A percentile compares a stretch with the other conserved stretches of the same genome.
Evolutionary conservation across 805 yeast species (phyloP).

Genomic region (Sugiyamaella mastotermitis): DNA sequence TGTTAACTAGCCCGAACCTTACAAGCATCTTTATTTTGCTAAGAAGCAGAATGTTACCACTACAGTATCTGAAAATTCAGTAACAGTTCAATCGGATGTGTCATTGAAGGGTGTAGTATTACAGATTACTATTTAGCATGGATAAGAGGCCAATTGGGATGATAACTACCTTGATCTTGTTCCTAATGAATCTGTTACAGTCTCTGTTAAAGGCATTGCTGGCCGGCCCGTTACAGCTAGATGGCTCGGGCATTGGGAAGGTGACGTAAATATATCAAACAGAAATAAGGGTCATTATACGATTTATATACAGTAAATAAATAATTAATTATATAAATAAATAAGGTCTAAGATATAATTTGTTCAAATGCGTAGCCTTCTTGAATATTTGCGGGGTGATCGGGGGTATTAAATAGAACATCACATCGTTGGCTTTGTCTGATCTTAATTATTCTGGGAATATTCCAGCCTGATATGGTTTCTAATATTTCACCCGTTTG

Average conservation of each 20-base stretch:
- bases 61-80: slow-evolving; percentile 1
- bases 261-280: slow-evolving; percentile 1
- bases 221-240: slow-evolving; percentile 4
- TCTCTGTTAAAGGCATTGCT: slow-evolving; percentile 9
- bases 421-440: slow-evolving; percentile 23
- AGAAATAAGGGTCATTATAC: neutral
- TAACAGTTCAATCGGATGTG: slow-evolving; percentile 3
- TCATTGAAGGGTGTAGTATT: slow-evolving; percentile 9
- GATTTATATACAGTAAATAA: too few relatives aligned
- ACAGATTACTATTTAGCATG: slow-evolving; percentile 8
- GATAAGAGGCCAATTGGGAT: slow-evolving; percentile 9
- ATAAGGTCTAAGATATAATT: too few relatives aligned
- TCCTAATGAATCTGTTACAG: slow-evolving; percentile 11
- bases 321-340: too few relatives aligned
- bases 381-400: too few relatives aligned
- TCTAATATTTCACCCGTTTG: neutral
- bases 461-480: slow-evolving; percentile 24
- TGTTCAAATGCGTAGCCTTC: too few relatives aligned
- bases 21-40: slow-evolving; percentile 34
- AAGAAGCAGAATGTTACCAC: slow-evolving; percentile 4
- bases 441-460: slow-evolving; percentile 25
- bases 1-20: slow-evolving; percentile 46
- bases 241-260: slow-evolving; percentile 3
- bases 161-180: slow-evolving; percentile 11
- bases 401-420: slow-evolving; percentile 3